Evolutionary conservation across 345 rosid genomes (phyloP).

Genomic region (Turnera subulata): DNA sequence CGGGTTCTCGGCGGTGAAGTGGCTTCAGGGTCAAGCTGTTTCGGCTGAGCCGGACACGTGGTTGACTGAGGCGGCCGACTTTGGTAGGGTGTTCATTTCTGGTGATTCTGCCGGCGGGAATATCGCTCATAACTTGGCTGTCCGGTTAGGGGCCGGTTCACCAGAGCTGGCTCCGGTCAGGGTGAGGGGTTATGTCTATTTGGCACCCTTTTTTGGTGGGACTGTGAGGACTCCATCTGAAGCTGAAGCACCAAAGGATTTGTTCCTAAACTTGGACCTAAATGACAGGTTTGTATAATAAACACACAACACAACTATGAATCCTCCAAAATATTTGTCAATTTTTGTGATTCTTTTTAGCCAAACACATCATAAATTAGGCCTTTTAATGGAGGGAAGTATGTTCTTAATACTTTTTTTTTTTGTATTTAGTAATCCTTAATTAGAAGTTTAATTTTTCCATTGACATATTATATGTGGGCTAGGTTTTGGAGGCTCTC

Average conservation of each 20-base stretch:
- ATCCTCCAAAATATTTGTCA: too few species aligned
- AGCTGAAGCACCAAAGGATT: slow-evolving; percentile 55
- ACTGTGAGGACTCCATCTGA: slow-evolving; percentile 37
- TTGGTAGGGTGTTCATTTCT: slow-evolving; percentile 42
- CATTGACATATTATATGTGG: not conserved
- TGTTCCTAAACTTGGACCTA: slow-evolving; percentile 56
- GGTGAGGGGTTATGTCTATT: slow-evolving; percentile 44
- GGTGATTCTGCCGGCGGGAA: slow-evolving; percentile 65
- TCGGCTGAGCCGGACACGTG: slow-evolving; percentile 32
- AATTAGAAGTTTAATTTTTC: not conserved
- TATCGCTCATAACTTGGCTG: slow-evolving; percentile 52
- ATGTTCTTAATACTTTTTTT: too few species aligned
- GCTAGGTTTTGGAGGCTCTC: slow-evolving; percentile 59
- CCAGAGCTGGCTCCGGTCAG: slow-evolving; percentile 42
- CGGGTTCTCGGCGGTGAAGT: slow-evolving; percentile 41
- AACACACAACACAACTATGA: too few species aligned
- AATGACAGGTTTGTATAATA: slow-evolving; percentile 45
- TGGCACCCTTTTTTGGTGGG: slow-evolving; percentile 57
- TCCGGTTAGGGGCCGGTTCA: slow-evolving; percentile 36
- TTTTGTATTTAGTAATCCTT: too few species aligned
- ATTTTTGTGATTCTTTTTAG: too few species aligned
- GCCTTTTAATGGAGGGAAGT: too few species aligned
- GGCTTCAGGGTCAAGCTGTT: slow-evolving; percentile 48
- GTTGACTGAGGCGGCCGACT: slow-evolving; percentile 46
- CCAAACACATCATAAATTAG: too few species aligned